phyloP scores from a whole-genome alignment of 306 rosid species.

The Vicia faba region DNA sequence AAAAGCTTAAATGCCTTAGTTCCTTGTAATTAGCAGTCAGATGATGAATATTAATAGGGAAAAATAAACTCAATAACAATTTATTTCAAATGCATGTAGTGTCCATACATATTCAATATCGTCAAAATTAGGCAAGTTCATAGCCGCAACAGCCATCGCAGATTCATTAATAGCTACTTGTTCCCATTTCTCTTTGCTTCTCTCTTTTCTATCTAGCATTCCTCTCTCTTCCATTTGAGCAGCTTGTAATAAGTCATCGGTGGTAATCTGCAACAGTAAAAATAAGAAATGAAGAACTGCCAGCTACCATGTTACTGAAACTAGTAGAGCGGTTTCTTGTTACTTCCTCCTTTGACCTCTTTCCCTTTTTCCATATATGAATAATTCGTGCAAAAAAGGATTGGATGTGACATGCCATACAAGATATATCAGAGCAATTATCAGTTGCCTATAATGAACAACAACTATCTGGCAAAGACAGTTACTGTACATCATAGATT shows the following conservation, averaged over 20 bases:
- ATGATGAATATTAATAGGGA: constrained; percentile 23
- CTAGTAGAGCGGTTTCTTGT: constrained; percentile 15
- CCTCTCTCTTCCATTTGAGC: constrained; percentile 99
- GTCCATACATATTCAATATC: constrained; percentile 88
- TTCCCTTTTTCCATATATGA: neutral
- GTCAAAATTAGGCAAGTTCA: constrained; percentile 75
- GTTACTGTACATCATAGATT: neutral
- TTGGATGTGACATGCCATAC: constrained; percentile 5
- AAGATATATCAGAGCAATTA: constrained; percentile 16
- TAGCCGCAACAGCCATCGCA: constrained; percentile 90
- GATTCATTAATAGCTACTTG: constrained; percentile 96
- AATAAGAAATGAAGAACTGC: constrained; percentile 28
- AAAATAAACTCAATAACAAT: neutral
- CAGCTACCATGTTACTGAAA: constrained; percentile 19
- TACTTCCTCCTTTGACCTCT: no score
- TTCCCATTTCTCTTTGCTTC: constrained; percentile 83
- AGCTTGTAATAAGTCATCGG: constrained; percentile 97
- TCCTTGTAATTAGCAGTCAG: constrained; percentile 18
- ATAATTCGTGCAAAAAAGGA: constrained; percentile 15
- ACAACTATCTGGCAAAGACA: constrained; percentile 25
- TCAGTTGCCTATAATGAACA: constrained; percentile 10
- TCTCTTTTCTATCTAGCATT: constrained; percentile 90
- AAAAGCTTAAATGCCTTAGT: constrained; percentile 11
- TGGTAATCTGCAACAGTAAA: constrained; percentile 72
- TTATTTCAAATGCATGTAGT: constrained; percentile 26